These are phyloP conservation scores for Raffaelea deltoideospora DNA, from an alignment of 2,329 filamentous ascomycete species.

Conservation along the genomic window DNA sequence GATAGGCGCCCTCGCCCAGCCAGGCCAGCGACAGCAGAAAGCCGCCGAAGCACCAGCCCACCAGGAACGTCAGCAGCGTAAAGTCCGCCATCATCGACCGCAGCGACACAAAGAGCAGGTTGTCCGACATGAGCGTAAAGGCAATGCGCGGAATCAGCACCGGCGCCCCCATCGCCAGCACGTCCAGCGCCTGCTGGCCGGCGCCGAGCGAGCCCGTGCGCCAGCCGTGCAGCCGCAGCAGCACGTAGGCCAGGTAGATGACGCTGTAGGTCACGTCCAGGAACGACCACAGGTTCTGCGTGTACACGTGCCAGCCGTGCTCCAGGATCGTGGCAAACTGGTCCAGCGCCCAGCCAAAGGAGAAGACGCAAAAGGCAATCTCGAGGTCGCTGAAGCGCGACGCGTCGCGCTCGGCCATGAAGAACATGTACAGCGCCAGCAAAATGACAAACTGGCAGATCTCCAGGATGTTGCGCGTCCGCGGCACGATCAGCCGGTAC, in stretches of 20 bases:
- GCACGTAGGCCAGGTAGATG: constrained; percentile 55
- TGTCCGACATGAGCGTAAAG: constrained; percentile 71
- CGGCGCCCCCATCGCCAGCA: constrained; percentile 65
- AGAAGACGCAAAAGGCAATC: constrained; percentile 55
- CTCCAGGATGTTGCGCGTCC: constrained; percentile 63
- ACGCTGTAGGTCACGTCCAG: constrained; percentile 64
- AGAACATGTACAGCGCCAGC: constrained; percentile 51
- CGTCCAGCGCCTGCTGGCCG: constrained; percentile 56
- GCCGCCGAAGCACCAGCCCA: constrained; percentile 70
- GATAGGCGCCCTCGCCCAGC: constrained; percentile 52
- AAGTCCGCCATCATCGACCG: constrained; percentile 80
- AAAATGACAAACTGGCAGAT: constrained; percentile 58
- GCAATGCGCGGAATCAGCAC: constrained; percentile 65
- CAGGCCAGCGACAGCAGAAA: constrained; percentile 68
- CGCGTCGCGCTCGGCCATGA: constrained; percentile 56
- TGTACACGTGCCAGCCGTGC: constrained; percentile 65
- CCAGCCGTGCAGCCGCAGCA: constrained; percentile 52
- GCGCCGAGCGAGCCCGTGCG: constrained; percentile 28
- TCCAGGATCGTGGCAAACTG: constrained; percentile 64
- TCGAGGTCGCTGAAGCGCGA: constrained; percentile 41
- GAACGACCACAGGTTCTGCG: constrained; percentile 80
- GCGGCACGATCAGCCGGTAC: constrained; percentile 69
- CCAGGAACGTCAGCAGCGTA: constrained; percentile 57
- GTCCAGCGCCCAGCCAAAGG: constrained; percentile 65
- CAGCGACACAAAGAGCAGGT: constrained; percentile 68